Evolutionary conservation across 208 protist genomes (phyloP), one percentile per base, ranked within the genome.

Genomic region (Jaenimonas drosophilae): DNA sequence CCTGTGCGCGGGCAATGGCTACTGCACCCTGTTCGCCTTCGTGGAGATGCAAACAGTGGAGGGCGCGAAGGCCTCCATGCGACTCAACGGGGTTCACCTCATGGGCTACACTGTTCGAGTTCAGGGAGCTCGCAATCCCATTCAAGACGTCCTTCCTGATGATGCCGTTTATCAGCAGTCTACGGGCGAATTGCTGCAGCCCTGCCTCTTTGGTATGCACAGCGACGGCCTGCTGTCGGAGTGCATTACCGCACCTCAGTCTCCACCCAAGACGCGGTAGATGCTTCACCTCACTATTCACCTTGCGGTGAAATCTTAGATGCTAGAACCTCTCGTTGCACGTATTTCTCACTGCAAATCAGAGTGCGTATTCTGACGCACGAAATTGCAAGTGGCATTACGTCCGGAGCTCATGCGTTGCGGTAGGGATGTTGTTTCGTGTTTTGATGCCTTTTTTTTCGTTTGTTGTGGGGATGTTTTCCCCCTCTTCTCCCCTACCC

Each of bases 21-120:
- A 85, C 48, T 36, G 49, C 20, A 86, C 83, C 16, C 51, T 91
- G 12, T 88, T 88, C 56, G 76, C 83, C 0, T 91, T 91, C 62
- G 83, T 91, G 12, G 77, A 91, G 49, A 91, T 91, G 77, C 57
- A 64, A 9, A 78, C 68, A 7, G 9, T 64, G 14, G 65, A 81
- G 26, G 77, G 58, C 24, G 77, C 68, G 19, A 45, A 55, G 16
- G 74, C 61, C 11, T 30, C 51, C 23, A 52, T 81, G 45, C 61
- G 70, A 30, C 66, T 91, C 41, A 83, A 78, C 46, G 64, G 64
- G 17, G 42, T 68, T 14, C 58, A 68, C 45, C 21, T 88, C 51
- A 62, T 84, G 47, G 83, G 77, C 17, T 55, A 45, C 43, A 52
- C 33, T 34, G 65, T 91, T 24, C 73, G 76, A 20, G 75, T 91